Evolutionary conservation across 192 early-diverging fungal species (phyloP), one percentile per base, ranked within the genome.

Genomic region (Coemansia sp.): DNA sequence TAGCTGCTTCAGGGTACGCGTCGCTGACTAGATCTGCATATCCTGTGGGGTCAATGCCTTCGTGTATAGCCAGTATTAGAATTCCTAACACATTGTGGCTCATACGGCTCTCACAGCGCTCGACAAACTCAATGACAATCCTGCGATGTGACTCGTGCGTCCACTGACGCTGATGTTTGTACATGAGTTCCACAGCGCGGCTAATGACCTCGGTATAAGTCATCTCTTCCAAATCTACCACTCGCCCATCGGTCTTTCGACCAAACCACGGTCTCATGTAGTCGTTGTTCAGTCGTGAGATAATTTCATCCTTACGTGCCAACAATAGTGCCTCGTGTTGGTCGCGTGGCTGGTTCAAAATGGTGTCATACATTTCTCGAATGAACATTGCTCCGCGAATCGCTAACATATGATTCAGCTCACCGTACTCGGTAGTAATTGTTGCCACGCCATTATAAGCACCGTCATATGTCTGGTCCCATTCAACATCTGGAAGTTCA

Each of bases 201-300:
- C 21, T 21, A 21, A 21, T 21, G 21, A 21, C 21, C 21, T 21
- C 21, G 21, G 21, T 21, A 21, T 21, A 21, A 21, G 21, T 21
- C 21, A 21, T 21, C 21, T 21, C 21, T 21, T 21, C 21, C 21
- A 21, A 79, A 64, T 94, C 93, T 29, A 85, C 89, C 49, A 88
- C 78, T 2, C 69, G 74, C 22, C 93, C 93, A 56, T 89, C 83
- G 8, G 83, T 69, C 83, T 95, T 96, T 61, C 82, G 79, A 48
- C 93, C 94, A 75, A 98, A 98, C 96, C 96, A 98, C 22, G 91
- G 90, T 83, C 93, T 92, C 80, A 94, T 41, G 41, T 61, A 64
- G 54, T 68, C 75, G 57, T 61, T 91, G 80, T 93, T 93, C 67
- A 88, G 85, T 51, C 89, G 62, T 14, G 94, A 71, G 41, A 92